Percentiles rank a stretch among this genome's conserved stretches.
Evolutionary conservation across 345 rosid species (phyloP).

Genomic region (Citrus medica): DNA sequence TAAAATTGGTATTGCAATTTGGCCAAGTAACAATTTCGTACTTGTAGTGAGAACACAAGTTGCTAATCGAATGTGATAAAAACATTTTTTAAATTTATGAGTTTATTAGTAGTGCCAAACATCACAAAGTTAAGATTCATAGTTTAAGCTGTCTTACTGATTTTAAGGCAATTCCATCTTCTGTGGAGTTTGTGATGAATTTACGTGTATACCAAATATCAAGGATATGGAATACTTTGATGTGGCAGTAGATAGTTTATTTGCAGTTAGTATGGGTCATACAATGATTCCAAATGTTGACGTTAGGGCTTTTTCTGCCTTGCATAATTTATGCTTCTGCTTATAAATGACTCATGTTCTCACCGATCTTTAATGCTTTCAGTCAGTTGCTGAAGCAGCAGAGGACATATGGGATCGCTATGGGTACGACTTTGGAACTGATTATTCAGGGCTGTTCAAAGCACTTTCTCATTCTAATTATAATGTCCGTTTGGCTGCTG

Average conservation of each 20-base stretch:
- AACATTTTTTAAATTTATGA: not conserved
- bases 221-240: not conserved
- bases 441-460: constrained; percentile 82
- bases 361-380: constrained; percentile 27
- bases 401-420: constrained; percentile 97
- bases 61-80: not conserved
- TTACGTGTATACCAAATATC: not conserved
- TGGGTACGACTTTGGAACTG: constrained; percentile 85
- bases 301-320: not conserved
- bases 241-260: not conserved
- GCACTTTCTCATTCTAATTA: constrained; percentile 84
- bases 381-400: constrained; percentile 86
- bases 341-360: not conserved
- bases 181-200: not conserved
- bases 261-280: not conserved
- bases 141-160: not conserved
- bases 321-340: not conserved
- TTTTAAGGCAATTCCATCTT: not conserved
- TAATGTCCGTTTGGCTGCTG: constrained; percentile 85
- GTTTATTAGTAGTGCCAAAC: not conserved
- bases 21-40: not conserved
- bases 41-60: not conserved
- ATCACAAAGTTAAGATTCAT: no score
- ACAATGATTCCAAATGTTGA: not conserved
- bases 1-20: not conserved